Evolutionary conservation across 352 stramenopile species (phyloP).

Genomic region (Phytopythium helicoides): DNA sequence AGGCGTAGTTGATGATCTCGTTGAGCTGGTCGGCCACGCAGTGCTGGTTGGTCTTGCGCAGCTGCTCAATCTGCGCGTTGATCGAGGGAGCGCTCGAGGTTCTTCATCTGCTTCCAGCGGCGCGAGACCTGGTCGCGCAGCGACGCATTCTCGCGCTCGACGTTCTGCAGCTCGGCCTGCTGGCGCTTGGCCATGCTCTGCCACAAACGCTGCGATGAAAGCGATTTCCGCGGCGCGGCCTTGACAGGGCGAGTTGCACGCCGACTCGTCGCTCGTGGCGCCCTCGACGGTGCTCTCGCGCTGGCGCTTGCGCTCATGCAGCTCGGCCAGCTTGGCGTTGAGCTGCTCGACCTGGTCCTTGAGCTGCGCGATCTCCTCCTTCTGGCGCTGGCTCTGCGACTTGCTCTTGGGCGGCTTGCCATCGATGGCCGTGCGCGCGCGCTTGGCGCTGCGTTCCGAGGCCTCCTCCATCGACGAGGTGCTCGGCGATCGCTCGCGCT

Average conservation of each 20-base stretch:
- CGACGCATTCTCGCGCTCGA: conserved; percentile 38
- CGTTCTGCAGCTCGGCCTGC: conserved; percentile 16
- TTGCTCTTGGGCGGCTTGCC: conserved; percentile 10
- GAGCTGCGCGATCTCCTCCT: conserved; percentile 29
- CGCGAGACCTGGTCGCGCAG: conserved; percentile 25
- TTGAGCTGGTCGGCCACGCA: not conserved
- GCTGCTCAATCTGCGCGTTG: not conserved
- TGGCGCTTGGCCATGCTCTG: conserved; percentile 13
- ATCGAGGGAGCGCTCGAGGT: conserved; percentile 15
- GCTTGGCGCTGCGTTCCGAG: not conserved
- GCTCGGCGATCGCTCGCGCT: conserved; percentile 9
- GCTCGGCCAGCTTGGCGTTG: not conserved
- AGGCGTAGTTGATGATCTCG: not conserved
- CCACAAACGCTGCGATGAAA: conserved; percentile 7
- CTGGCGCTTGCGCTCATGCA: not conserved
- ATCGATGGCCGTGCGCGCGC: not conserved
- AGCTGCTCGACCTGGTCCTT: conserved; percentile 28
- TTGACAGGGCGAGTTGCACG: not conserved
- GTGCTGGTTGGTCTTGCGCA: not conserved
- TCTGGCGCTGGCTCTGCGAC: conserved; percentile 34
- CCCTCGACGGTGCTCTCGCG: not conserved
- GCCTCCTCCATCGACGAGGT: not conserved
- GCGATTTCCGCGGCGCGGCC: not conserved
- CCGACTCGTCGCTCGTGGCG: not conserved
- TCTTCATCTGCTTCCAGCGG: conserved; percentile 21